These are phyloP conservation scores for Rhynchosporium graminicola DNA, from an alignment of 2,329 filamentous ascomycete genomes.

Conservation along the genomic window DNA sequence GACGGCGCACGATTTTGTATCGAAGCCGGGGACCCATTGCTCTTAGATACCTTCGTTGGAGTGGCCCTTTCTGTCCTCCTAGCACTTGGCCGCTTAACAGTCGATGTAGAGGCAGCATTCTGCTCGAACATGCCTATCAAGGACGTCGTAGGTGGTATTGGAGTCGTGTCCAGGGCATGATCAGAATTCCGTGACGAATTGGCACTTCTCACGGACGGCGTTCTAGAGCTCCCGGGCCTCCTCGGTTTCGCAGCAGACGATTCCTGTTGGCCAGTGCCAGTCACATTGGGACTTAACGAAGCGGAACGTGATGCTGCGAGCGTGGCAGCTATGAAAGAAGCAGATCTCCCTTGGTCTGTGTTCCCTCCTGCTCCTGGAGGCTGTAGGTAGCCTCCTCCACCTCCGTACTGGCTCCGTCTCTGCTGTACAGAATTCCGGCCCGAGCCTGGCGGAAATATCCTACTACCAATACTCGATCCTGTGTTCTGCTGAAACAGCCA, in stretches of 20 bases:
- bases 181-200: conserved; percentile 32
- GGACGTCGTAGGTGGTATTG: conserved; percentile 62
- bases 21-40: conserved; percentile 1
- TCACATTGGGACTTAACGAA: conserved; percentile 51
- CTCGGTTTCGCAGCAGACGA: conserved; percentile 12
- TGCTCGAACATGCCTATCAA: conserved; percentile 71
- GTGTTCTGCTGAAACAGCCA: conserved; percentile 25
- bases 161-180: conserved; percentile 53
- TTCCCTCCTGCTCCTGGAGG: conserved; percentile 23
- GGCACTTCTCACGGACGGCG: conserved; percentile 30
- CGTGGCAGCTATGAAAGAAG: conserved; percentile 63
- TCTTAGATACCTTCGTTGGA: conserved; percentile 22
- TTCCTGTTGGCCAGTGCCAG: conserved; percentile 34
- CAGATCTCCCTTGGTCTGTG: conserved; percentile 45
- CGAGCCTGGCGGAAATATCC: conserved; percentile 21
- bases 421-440: conserved; percentile 24
- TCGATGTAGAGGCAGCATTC: conserved; percentile 35
- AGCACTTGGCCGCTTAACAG: conserved; percentile 20
- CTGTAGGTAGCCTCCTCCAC: conserved; percentile 27
- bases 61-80: conserved; percentile 23
- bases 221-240: conserved; percentile 13
- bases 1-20: conserved; percentile 15
- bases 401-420: conserved; percentile 21
- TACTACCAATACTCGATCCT: conserved; percentile 29
- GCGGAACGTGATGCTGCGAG: conserved; percentile 62